phyloP scores from a whole-genome alignment of 2,329 filamentous ascomycete genomes.

The Ophiostoma sp. region DNA sequence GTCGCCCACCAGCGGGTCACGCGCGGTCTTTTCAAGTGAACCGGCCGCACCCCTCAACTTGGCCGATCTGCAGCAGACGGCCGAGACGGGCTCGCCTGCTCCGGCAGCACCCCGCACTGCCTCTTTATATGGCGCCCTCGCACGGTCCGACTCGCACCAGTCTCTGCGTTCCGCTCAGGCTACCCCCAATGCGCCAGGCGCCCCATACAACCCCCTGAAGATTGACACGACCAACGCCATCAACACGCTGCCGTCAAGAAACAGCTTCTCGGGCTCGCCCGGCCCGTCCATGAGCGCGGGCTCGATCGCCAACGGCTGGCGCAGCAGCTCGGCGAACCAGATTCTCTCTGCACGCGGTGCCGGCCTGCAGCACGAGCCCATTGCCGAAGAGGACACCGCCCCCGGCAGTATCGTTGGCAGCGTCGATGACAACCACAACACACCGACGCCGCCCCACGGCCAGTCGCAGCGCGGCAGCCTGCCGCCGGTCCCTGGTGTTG shows the following conservation, averaged over 20 bases:
- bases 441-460: not conserved
- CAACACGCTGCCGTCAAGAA: not conserved
- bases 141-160: slow-evolving; percentile 28
- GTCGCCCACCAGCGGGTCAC: not conserved
- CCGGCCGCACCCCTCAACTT: slow-evolving; percentile 57
- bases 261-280: slow-evolving; percentile 20
- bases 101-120: slow-evolving; percentile 33
- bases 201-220: slow-evolving; percentile 1
- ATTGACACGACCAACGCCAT: slow-evolving; percentile 3
- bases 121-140: slow-evolving; percentile 29
- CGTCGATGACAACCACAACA: not conserved
- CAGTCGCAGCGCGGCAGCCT: slow-evolving; percentile 26
- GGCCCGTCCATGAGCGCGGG: slow-evolving; percentile 14
- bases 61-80: slow-evolving; percentile 59
- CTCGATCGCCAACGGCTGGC: slow-evolving; percentile 22
- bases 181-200: not conserved
- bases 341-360: slow-evolving; percentile 29
- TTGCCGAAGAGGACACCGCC: slow-evolving; percentile 40
- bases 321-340: slow-evolving; percentile 28
- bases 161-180: slow-evolving; percentile 7
- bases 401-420: slow-evolving; percentile 18
- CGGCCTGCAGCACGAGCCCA: slow-evolving; percentile 35
- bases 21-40: slow-evolving; percentile 40
- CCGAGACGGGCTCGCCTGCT: slow-evolving; percentile 44
- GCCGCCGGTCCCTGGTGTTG: slow-evolving; percentile 40